Evolutionary conservation across 176 grass and related monocot genomes (phyloP), one percentile per base, ranked within the genome.

Genomic region (Pontederia paniculata): DNA sequence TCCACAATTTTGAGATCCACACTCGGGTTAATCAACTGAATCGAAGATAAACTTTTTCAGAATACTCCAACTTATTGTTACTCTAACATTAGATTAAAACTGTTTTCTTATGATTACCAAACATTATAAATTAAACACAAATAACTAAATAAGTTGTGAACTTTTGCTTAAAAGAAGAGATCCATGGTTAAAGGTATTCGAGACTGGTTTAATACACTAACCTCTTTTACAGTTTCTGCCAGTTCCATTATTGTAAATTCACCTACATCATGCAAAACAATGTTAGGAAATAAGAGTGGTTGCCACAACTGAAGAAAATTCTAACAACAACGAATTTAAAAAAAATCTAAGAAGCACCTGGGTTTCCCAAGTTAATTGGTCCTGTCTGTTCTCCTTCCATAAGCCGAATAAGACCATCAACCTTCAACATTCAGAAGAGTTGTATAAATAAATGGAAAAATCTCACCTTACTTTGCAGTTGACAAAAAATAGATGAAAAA

Each of bases 211-310:
- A 37, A 37, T 2, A 37, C 28, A 37, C 28, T 60, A 42, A 82
- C 89, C 89, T 94, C 89, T 60, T 94, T 94, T 49, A 94, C 84
- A 9, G 83, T 94, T 79, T 94, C 89, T 17, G 89, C 89, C 4
- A 94, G 89, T 68, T 94, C 89, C 67, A 88, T 73, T 84, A 94
- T 94, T 58, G 89, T 94, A 52, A 94, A 94, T 79, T 94, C 89
- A 82, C 89, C 89, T 94, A 73, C 5, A 49, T 17, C 45, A 63
- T 15, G 25, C 44, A 6, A 70, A 42, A 52, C 19, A 52, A 47
- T 10, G 16, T 84, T 31, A 53, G 60, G 17, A 9, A 28, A 58
- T 64, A 20, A 21, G 19, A 21, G 8, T 50, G 21, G 62, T 48
- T 78, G 62, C 9, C 11, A 46, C 23, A 47, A 44, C 10, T 42